These are phyloP conservation scores for Colletotrichum australisinense DNA, from an alignment of 2,329 filamentous ascomycete species.

Conservation along the genomic window DNA sequence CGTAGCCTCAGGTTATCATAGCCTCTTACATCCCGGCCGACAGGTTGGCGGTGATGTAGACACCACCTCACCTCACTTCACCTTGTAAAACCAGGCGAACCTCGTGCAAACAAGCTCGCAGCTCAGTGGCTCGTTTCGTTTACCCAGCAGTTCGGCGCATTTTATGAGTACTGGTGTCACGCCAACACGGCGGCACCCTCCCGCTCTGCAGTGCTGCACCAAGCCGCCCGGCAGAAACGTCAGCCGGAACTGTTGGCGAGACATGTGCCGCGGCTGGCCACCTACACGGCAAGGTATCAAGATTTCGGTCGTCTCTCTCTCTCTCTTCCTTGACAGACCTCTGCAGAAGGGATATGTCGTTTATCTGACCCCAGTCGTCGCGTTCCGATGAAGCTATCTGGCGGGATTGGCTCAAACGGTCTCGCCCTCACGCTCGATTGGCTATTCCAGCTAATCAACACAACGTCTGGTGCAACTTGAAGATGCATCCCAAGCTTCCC, in stretches of 20 bases:
- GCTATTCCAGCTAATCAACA: not conserved
- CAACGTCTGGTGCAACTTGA: constrained; percentile 26
- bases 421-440: constrained; percentile 15
- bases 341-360: not conserved
- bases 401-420: constrained; percentile 23
- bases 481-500: constrained; percentile 9
- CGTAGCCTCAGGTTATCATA: not conserved
- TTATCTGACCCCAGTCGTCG: not conserved
- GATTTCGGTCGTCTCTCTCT: not conserved
- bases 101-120: constrained; percentile 35
- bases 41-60: constrained; percentile 25
- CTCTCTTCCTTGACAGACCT: not conserved
- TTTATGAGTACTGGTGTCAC: not conserved
- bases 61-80: constrained; percentile 6
- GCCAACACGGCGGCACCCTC: constrained; percentile 10
- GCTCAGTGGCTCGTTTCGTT: constrained; percentile 29
- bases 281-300: constrained; percentile 11
- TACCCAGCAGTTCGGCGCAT: constrained; percentile 19
- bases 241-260: constrained; percentile 29
- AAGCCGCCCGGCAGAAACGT: constrained; percentile 15
- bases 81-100: constrained; percentile 1
- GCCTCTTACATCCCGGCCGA: not conserved
- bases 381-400: not conserved
- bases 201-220: constrained; percentile 17
- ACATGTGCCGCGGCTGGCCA: not conserved